A percentile compares a stretch with the other conserved stretches of the same genome.
Conservation (phyloP, 768 basidiomycete species). For the Collybia sordida region DNA sequence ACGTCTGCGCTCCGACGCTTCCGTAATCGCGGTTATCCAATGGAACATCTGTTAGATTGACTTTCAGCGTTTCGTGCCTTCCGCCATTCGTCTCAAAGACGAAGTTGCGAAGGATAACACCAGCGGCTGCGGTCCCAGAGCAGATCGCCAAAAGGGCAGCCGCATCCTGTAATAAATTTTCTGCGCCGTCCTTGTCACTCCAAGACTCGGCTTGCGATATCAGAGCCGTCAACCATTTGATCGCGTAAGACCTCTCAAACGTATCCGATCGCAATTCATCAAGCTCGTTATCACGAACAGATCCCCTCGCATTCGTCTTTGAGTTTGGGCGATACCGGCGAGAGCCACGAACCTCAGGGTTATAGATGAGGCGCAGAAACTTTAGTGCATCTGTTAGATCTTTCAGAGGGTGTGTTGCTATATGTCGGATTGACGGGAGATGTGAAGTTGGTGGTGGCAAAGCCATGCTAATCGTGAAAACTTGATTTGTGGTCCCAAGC, state of each 20-base stretch:
- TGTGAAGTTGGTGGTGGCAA: constrained; percentile 42
- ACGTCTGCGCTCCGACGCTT: constrained; percentile 84
- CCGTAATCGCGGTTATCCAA: constrained; percentile 67
- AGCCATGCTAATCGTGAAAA: too few relatives aligned
- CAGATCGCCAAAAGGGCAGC: constrained; percentile 64
- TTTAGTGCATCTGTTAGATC: constrained; percentile 43
- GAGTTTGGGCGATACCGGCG: constrained; percentile 30
- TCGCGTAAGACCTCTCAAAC: constrained; percentile 69
- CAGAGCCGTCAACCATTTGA: constrained; percentile 75
- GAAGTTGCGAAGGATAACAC: constrained; percentile 53
- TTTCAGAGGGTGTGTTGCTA: constrained; percentile 31
- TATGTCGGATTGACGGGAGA: constrained; percentile 53
- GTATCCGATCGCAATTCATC: constrained; percentile 48
- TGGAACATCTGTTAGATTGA: constrained; percentile 65
- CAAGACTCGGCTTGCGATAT: constrained; percentile 35
- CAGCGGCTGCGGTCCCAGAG: constrained; percentile 64
- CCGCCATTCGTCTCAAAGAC: constrained; percentile 32
- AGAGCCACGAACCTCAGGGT: constrained; percentile 61
- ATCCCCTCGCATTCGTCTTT: not conserved
- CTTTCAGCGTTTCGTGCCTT: constrained; percentile 20
- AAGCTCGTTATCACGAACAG: constrained; percentile 1
- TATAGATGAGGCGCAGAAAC: constrained; percentile 57
- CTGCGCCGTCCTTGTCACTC: constrained; percentile 13
- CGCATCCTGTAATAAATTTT: constrained; percentile 48
- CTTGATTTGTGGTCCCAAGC: too few relatives aligned